Base-by-base conservation (phyloP, 129 eudicot genomes). In the Saposhnikovia divaricata region DNA sequence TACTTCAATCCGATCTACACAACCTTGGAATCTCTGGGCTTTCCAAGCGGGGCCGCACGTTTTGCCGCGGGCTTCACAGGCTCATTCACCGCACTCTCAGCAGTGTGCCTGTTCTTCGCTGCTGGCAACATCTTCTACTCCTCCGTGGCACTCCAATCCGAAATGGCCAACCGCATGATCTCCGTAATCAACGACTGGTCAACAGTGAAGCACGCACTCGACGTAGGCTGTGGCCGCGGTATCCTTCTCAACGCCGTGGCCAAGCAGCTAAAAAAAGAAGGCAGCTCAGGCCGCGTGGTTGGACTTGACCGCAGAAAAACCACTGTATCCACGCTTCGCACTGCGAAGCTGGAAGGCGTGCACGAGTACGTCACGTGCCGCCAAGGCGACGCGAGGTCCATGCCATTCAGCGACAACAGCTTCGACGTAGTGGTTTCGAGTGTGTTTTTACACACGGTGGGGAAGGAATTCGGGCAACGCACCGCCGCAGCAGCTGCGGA, bases 341-440 rank as follows among this genome's bases (percentile, higher is more conserved):
- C 98, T 0, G 98, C 98, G 0, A 85, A 86, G 2, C 69, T 89
- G 47, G 96, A 93, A 73, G 98, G 98, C 11, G 98, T 93, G 19
- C 94, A 93, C 80, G 97, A 93, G 79, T 91, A 93, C 80, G 98
- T 93, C 73, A 93, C 98, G 43, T 93, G 93, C 88, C 84, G 98
- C 66, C 89, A 93, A 9, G 98, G 98, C 0, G 98, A 93, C 84
- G 92, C 91, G 0, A 80, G 98, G 25, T 66, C 86, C 59, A 86
- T 94, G 23, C 98, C 98, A 4, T 94, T 94, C 53, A 79, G 82
- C 2, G 98, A 94, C 79, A 85, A 86, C 59, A 87, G 89, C 80
- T 94, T 94, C 86, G 98, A 94, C 84, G 97, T 90, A 83, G 98
- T 94, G 87, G 97, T 92, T 28, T 94, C 98, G 68, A 93, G 89